These are phyloP conservation scores for Xylariaceae sp. DNA, from an alignment of 2,329 filamentous ascomycete species.

Conservation along the genomic window DNA sequence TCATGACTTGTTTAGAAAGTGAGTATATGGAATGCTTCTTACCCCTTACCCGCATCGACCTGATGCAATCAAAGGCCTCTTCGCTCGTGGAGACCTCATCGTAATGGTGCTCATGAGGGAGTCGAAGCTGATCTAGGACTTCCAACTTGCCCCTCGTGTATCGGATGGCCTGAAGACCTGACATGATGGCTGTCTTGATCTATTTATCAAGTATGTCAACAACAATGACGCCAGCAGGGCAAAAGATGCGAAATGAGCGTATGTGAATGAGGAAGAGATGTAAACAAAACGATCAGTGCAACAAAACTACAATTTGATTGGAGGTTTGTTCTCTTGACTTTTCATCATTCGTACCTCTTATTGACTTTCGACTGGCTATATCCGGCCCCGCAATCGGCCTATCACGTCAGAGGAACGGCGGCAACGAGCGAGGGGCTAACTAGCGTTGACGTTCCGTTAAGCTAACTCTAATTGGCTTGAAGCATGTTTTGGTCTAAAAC, in stretches of 20 bases:
- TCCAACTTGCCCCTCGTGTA: constrained; percentile 67
- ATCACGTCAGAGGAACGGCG: no score
- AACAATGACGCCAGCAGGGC: neutral
- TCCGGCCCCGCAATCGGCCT: constrained; percentile 12
- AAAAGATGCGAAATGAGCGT: neutral
- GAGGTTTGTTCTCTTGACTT: neutral
- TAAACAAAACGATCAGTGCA: neutral
- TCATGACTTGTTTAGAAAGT: neutral
- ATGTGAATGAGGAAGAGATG: neutral
- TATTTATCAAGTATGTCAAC: neutral
- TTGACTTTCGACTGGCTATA: neutral
- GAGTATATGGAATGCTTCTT: neutral
- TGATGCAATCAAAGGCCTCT: constrained; percentile 78
- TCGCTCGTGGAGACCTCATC: constrained; percentile 63
- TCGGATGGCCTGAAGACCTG: constrained; percentile 68
- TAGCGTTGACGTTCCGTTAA: no score
- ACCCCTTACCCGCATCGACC: constrained; percentile 69
- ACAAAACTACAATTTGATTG: no score
- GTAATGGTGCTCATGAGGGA: constrained; percentile 76
- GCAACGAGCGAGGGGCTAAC: no score
- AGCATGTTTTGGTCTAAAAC: no score
- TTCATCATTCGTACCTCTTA: no score
- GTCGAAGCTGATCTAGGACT: constrained; percentile 76
- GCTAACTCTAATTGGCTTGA: no score
- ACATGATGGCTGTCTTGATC: constrained; percentile 34